Base-by-base conservation (phyloP, 1,284 basidiomycete species). In the Anthracocystis setariae region DNA sequence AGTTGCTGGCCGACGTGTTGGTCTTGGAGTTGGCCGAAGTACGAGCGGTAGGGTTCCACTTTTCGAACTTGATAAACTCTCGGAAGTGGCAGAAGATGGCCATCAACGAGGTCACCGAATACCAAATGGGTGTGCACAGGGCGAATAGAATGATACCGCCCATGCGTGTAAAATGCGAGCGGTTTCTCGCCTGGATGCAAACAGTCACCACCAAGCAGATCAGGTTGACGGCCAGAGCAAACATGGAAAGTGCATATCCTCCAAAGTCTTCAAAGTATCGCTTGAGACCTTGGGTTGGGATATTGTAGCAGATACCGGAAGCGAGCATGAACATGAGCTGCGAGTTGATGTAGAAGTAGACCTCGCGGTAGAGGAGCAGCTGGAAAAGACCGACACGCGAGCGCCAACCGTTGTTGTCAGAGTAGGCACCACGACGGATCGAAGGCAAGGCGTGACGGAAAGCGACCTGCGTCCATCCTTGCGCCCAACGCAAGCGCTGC, bases 391-490 rank as follows among this genome's bases (percentile, higher is more conserved):
- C 75, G 24, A 65, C 8, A 12, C 77, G 60, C 27, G 67, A 71
- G 15, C 76, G 55, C 59, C 63, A 71, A 25, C 60, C 53, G 54
- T 66, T 71, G 67, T 51, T 46, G 44, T 65, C 62, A 37, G 76
- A 73, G 39, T 78, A 71, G 20, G 77, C 77, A 23, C 76, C 74
- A 35, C 71, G 60, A 24, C 69, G 53, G 27, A 76, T 60, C 5
- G 74, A 57, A 27, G 77, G 71, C 7, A 69, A 43, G 25, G 68
- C 60, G 52, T 80, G 78, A 25, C 77, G 63, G 46, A 77, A 61
- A 20, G 73, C 65, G 5, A 80, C 77, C 45, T 79, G 78, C 3
- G 73, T 76, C 78, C 78, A 80, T 2, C 76, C 78, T 46, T 79
- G 77, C 3, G 76, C 62, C 78, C 78, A 80, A 23, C 77, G 70